Base-by-base conservation (phyloP, 176 grass and related monocot species). In the Puya raimondii region DNA sequence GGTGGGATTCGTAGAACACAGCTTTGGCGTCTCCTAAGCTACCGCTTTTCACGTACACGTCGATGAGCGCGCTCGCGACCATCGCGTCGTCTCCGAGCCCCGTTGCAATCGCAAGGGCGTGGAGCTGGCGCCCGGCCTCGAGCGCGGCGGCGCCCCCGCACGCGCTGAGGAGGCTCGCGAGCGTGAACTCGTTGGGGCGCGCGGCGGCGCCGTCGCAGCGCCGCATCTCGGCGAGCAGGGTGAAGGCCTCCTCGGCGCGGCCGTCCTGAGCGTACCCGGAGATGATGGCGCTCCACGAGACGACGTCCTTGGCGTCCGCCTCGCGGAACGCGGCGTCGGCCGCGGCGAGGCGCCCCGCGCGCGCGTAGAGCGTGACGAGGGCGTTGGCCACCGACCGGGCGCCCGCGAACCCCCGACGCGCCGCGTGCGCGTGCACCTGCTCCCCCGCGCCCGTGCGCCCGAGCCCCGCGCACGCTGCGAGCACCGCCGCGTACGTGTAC, bases 241-340 rank as follows among this genome's bases (percentile, higher is more conserved):
- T 4, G 58, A 91, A 91, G 9, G 85, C 65, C 25, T 91, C 75
- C 69, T 70, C 53, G 18, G 71, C 48, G 2, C 77, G 72, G 21
- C 82, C 79, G 50, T 85, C 79, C 63, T 71, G 79, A 3, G 75
- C 75, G 67, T 80, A 88, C 4, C 74, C 84, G 48, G 81, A 85
- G 66, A 91, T 91, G 11, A 88, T 85, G 26, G 79, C 72, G 53
- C 78, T 88, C 88, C 88, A 91, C 18, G 85, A 88, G 23, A 91
- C 81, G 49, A 85, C 75, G 72, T 91, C 81, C 72, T 88, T 88
- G 17, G 51, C 52, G 3, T 12, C 2, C 70, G 76, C 85, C 29
- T 88, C 79, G 20, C 48, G 64, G 53, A 91, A 91, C 50, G 78
- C 52, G 18, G 76, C 56, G 66, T 74, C 54, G 5, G 85, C 85